A percentile compares a stretch with the other conserved stretches of the same genome.
Evolutionary conservation across 306 rosid genomes (phyloP).

Genomic region (Cucurbita maxima): DNA sequence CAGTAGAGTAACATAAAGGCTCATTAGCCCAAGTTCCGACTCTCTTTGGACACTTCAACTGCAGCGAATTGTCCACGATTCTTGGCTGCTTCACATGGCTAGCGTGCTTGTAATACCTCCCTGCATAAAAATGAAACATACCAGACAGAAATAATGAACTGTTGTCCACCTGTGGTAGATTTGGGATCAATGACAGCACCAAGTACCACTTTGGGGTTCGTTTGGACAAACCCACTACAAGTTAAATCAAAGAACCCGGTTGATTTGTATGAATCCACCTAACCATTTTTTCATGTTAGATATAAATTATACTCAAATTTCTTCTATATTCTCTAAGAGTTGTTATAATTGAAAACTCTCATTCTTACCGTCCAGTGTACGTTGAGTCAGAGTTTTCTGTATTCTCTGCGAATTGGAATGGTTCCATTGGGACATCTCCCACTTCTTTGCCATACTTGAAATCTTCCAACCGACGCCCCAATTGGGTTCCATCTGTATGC

Average conservation of each 20-base stretch:
- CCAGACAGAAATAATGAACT: slow-evolving; percentile 18
- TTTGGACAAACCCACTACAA: slow-evolving; percentile 51
- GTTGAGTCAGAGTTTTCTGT: slow-evolving; percentile 23
- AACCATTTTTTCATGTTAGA: background rate
- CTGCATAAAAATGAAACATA: slow-evolving; percentile 18
- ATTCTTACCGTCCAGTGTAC: slow-evolving; percentile 46
- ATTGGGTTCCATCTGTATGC: slow-evolving; percentile 29
- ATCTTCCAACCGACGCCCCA: background rate
- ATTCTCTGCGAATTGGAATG: slow-evolving; percentile 45
- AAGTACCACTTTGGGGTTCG: slow-evolving; percentile 16
- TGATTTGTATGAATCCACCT: slow-evolving; percentile 39
- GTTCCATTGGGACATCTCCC: slow-evolving; percentile 67
- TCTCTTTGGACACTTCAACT: slow-evolving; percentile 30
- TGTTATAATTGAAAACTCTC: too few relatives aligned
- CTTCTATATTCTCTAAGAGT: too few relatives aligned
- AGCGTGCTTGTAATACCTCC: background rate
- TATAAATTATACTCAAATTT: too few relatives aligned
- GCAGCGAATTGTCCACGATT: slow-evolving; percentile 29
- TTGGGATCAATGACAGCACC: slow-evolving; percentile 29
- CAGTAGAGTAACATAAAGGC: slow-evolving; percentile 24
- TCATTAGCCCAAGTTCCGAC: slow-evolving; percentile 13
- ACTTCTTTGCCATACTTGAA: slow-evolving; percentile 47
- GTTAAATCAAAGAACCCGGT: slow-evolving; percentile 61
- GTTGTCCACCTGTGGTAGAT: background rate
- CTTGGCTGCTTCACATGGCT: slow-evolving; percentile 20